Base-by-base conservation (phyloP, 345 rosid species). In the Passiflora organensis region DNA sequence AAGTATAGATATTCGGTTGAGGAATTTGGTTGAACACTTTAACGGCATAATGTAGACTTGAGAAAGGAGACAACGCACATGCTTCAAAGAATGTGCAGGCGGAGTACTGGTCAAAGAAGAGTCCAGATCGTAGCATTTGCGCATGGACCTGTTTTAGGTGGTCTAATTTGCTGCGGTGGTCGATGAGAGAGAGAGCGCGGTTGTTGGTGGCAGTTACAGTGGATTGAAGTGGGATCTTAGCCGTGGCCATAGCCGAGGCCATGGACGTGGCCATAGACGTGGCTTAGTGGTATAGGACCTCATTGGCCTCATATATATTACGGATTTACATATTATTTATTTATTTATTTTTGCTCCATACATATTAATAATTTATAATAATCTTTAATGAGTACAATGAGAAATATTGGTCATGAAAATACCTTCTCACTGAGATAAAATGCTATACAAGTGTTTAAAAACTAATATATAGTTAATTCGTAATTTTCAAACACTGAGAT, bases 311-410 rank as follows among this genome's bases (percentile, higher is more conserved):
- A 14, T 71, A 71, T 0, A 78, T 80, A 17, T 75, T 68, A 47
- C 79, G 75, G 44, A 20, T 17, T 0, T 83, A 67, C 14, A 80
- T 79, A 21, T 81, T 80, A 4, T 80, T 80, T 53, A 51, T 82
- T 0, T 76, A 81, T 0, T 77, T 80, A 81, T 76, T 82, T 6
- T 84, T 79, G 72, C 78, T 82, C 13, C 88, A n/a, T n/a, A n/a
- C n/a, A n/a, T n/a, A n/a, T n/a, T n/a, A n/a, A n/a, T n/a, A n/a
- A n/a, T n/a, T n/a, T n/a, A n/a, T n/a, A n/a, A n/a, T n/a, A n/a
- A n/a, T n/a, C 88, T 0, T 82, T 82, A 3, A 82, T 82, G 50
- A 82, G 80, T 0, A 48, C 82, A 15, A 78, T 79, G 15, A 79
- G 80, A 0, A 78, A 77, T 32, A 73, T 67, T 0, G 84, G 80